These are phyloP conservation scores for Phialophora macrospora DNA, from an alignment of 2,329 filamentous ascomycete species.

Conservation along the genomic window DNA sequence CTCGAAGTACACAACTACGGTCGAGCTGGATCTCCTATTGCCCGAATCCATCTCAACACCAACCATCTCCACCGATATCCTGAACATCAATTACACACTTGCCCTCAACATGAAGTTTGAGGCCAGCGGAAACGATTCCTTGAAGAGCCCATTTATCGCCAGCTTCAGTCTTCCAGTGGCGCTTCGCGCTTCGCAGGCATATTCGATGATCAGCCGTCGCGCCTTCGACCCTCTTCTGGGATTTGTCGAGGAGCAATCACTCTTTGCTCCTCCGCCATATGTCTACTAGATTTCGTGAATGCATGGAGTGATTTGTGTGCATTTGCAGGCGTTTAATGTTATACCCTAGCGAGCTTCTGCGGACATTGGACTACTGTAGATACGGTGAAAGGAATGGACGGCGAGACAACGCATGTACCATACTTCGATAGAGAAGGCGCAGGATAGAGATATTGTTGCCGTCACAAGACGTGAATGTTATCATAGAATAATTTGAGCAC, in stretches of 20 bases:
- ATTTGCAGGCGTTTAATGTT: background rate
- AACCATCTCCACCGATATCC: conserved; percentile 29
- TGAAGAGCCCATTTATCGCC: conserved; percentile 21
- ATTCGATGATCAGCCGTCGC: conserved; percentile 18
- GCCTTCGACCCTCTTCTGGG: conserved; percentile 27
- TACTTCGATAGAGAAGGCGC: background rate
- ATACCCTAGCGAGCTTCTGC: conserved; percentile 1
- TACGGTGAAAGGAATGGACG: background rate
- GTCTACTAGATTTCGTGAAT: conserved; percentile 20
- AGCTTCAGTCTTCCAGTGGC: conserved; percentile 30
- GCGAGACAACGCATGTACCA: background rate
- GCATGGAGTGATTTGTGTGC: background rate
- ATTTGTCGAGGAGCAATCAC: conserved; percentile 25
- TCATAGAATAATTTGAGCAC: background rate
- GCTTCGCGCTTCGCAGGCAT: conserved; percentile 19
- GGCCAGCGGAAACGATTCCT: conserved; percentile 1
- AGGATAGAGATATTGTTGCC: background rate
- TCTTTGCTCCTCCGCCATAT: conserved; percentile 32
- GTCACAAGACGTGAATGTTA: background rate
- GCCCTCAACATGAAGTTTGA: conserved; percentile 31
- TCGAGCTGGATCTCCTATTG: conserved; percentile 31
- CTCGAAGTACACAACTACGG: conserved; percentile 27
- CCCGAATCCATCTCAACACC: conserved; percentile 33
- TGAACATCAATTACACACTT: conserved; percentile 29
- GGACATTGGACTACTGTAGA: background rate